Evolutionary conservation across 2,329 filamentous ascomycete species (phyloP), one percentile per base, ranked within the genome.

Genomic region (Mycosphaerelloides madeirae): DNA sequence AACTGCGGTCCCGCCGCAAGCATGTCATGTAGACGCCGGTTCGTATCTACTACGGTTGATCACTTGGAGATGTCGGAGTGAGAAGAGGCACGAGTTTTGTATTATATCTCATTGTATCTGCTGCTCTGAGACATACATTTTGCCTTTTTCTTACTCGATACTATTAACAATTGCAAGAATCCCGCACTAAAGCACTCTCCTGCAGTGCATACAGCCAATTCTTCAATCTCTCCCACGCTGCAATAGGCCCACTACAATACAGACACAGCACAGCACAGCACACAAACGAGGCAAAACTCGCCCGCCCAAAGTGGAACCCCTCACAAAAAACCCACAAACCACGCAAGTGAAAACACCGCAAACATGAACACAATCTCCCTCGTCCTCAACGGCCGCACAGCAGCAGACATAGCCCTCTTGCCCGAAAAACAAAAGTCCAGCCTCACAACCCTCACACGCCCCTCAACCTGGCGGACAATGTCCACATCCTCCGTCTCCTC

Each of bases 281-380:
- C 22, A 6, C 22, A 25, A 25, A 25, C 9, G 6, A 5, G 22
- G 9, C 9, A 25, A 9, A 25, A 25, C 5, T 25, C 22, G 22
- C 22, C 22, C 9, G 22, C 6, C 22, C 9, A 5, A 6, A 25
- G 22, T 9, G 6, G 6, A 5, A 25, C 9, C 22, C 5, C 5
- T 25, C 22, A 25, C 5, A 6, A 25, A 9, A 25, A 25, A 25
- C 22, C 22, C 14, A 25, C n/a, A 4, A 19, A 12, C 29, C 16
- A 12, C 18, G 3, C 9, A n/a, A n/a, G n/a, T n/a, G n/a, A n/a
- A 29, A 28, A 35, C 15, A 12, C 31, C 36, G 16, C 36, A 14
- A 49, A 43, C 8, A 61, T 61, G 58, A 59, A 59, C 39, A 59
- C 58, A 28, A 45, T 53, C 38, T 61, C 57, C 36, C 53, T 61